Conservation (phyloP, 2,329 filamentous ascomycete species). For the Pestalotiopsis sp. region DNA sequence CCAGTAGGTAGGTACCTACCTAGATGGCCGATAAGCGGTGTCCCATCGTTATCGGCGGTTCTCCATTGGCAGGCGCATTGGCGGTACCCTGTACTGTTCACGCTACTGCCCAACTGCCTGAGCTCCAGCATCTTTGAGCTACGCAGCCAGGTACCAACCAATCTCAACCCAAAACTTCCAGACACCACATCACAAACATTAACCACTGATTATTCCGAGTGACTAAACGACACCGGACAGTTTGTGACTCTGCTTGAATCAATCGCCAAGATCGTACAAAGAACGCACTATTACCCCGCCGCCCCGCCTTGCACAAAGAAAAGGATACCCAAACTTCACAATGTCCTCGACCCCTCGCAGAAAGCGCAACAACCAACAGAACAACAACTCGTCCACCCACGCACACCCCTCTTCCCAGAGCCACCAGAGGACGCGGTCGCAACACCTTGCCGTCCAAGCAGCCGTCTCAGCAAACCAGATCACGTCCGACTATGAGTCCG, state of each 20-base stretch:
- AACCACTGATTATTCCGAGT: too few species aligned
- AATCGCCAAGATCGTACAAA: background rate
- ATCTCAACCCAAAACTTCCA: too few species aligned
- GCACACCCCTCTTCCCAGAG: slow-evolving; percentile 22
- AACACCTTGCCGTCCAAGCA: slow-evolving; percentile 26
- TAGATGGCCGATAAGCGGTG: background rate
- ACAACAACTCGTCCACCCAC: slow-evolving; percentile 13
- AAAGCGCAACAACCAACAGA: slow-evolving; percentile 28
- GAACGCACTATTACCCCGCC: background rate
- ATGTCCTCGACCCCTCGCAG: slow-evolving; percentile 40
- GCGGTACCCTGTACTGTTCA: background rate
- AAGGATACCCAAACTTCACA: slow-evolving; percentile 2
- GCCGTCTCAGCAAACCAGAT: slow-evolving; percentile 11
- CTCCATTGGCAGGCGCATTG: slow-evolving; percentile 1
- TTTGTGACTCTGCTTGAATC: too few species aligned
- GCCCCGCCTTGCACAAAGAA: background rate
- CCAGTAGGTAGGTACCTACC: background rate
- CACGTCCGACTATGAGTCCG: slow-evolving; percentile 66
- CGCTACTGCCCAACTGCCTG: background rate
- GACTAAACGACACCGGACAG: too few species aligned
- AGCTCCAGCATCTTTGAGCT: background rate
- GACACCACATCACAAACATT: too few species aligned
- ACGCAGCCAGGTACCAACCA: background rate
- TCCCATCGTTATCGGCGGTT: background rate
- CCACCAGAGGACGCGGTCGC: slow-evolving; percentile 34